Conservation (phyloP, 1,284 basidiomycete genomes). For the Mycena sp. region DNA sequence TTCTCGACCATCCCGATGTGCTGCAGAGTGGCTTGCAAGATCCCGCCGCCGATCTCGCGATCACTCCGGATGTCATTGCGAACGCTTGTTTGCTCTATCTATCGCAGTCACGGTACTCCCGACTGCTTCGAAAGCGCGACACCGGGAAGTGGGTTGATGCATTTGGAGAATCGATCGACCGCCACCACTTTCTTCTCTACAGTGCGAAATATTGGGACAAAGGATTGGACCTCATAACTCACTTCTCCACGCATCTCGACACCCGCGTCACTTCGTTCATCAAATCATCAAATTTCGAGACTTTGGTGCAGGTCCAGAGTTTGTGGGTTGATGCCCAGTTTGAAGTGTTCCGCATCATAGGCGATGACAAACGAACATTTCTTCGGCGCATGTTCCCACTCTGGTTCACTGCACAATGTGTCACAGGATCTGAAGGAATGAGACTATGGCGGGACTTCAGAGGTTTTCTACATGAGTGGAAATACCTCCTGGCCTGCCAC, state of each 20-base stretch:
- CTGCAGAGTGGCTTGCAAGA: slow-evolving; percentile 17
- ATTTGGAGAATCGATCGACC: slow-evolving; percentile 34
- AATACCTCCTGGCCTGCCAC: slow-evolving; percentile 35
- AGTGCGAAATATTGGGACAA: slow-evolving; percentile 47
- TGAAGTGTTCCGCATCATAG: slow-evolving; percentile 28
- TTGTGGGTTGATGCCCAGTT: slow-evolving; percentile 45
- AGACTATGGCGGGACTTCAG: slow-evolving; percentile 30
- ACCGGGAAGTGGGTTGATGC: slow-evolving; percentile 39
- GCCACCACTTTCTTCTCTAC: slow-evolving; percentile 42
- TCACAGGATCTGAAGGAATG: neutral
- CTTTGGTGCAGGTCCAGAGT: slow-evolving; percentile 43
- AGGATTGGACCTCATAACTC: slow-evolving; percentile 36
- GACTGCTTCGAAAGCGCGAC: slow-evolving; percentile 29
- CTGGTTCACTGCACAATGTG: slow-evolving; percentile 33
- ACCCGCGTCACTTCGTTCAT: slow-evolving; percentile 38
- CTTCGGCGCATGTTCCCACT: slow-evolving; percentile 35
- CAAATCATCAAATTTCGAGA: slow-evolving; percentile 43
- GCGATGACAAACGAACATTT: slow-evolving; percentile 16
- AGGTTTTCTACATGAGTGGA: slow-evolving; percentile 41
- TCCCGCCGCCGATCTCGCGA: slow-evolving; percentile 15
- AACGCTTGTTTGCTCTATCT: slow-evolving; percentile 40
- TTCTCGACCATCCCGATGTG: slow-evolving; percentile 34
- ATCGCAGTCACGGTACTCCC: slow-evolving; percentile 35
- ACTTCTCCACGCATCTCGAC: slow-evolving; percentile 26
- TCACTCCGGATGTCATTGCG: slow-evolving; percentile 32